Conservation (phyloP, 2,329 filamentous ascomycete genomes). For the Emmonsiellopsis sp. region DNA sequence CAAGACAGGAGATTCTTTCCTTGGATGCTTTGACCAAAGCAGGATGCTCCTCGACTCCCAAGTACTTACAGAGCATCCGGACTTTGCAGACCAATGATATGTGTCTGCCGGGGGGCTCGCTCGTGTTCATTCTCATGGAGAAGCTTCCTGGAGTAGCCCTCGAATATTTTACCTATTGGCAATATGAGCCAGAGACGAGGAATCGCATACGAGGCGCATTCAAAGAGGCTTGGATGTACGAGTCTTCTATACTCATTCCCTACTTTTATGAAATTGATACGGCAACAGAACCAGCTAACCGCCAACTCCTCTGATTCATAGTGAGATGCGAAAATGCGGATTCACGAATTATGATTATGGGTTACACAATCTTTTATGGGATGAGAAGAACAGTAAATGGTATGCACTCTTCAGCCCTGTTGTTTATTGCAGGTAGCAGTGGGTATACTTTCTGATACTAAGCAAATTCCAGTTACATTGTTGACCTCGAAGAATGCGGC, state of each 20-base stretch:
- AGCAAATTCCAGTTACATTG: no score
- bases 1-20: background rate
- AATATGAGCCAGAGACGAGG: background rate
- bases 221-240: background rate
- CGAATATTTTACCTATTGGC: background rate
- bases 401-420: background rate
- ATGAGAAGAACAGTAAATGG: background rate
- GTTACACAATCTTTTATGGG: background rate
- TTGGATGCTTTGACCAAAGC: background rate
- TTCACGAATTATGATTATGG: background rate
- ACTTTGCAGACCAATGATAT: background rate
- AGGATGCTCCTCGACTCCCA: background rate
- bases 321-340: background rate
- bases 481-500: no score
- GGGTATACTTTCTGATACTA: no score
- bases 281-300: no score
- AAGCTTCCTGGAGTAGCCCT: background rate
- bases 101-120: background rate
- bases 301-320: background rate
- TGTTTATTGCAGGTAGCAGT: no score
- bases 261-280: background rate
- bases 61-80: background rate
- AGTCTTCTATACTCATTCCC: no score
- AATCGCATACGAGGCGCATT: background rate
- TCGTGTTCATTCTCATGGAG: constrained; percentile 2